A percentile compares a stretch with the other conserved stretches of the same genome.
Conservation (phyloP, 306 rosid genomes). For the Trichosanthes truncata region DNA sequence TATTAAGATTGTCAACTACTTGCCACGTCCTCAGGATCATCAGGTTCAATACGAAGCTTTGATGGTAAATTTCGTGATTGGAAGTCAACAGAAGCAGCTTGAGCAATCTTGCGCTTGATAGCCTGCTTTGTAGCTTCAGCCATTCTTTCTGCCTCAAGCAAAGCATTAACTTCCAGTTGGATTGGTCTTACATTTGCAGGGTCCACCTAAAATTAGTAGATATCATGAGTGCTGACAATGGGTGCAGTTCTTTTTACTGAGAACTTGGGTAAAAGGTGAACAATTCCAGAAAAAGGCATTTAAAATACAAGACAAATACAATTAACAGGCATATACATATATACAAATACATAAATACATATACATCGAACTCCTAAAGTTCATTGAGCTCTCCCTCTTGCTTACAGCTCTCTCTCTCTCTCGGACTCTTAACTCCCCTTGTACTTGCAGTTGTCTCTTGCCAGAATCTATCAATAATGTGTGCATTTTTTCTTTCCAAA, state of each 20-base stretch:
- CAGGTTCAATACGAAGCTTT: slow-evolving; percentile 86
- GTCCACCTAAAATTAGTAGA: slow-evolving; percentile 62
- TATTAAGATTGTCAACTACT: slow-evolving; percentile 9
- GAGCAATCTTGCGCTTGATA: slow-evolving; percentile 84
- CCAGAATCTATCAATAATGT: not conserved
- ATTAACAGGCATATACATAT: not conserved
- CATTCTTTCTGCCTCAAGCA: slow-evolving; percentile 83
- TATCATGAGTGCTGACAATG: not conserved
- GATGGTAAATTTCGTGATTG: slow-evolving; percentile 79
- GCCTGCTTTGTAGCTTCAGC: slow-evolving; percentile 99
- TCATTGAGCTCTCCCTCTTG: not conserved
- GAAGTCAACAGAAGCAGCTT: slow-evolving; percentile 74
- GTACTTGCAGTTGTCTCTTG: not conserved
- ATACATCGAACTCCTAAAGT: not conserved
- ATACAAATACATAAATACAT: too few relatives aligned
- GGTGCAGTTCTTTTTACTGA: not conserved
- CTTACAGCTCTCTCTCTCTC: not conserved
- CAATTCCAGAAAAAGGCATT: not conserved
- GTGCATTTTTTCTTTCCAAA: not conserved
- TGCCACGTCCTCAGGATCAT: slow-evolving; percentile 97
- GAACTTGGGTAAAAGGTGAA: not conserved
- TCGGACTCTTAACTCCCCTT: not conserved
- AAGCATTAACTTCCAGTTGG: slow-evolving; percentile 61
- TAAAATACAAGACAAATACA: not conserved
- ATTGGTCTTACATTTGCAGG: slow-evolving; percentile 80